Evolutionary conservation across 2,329 filamentous ascomycete genomes (phyloP).

Genomic region (Diaporthe caulivora): DNA sequence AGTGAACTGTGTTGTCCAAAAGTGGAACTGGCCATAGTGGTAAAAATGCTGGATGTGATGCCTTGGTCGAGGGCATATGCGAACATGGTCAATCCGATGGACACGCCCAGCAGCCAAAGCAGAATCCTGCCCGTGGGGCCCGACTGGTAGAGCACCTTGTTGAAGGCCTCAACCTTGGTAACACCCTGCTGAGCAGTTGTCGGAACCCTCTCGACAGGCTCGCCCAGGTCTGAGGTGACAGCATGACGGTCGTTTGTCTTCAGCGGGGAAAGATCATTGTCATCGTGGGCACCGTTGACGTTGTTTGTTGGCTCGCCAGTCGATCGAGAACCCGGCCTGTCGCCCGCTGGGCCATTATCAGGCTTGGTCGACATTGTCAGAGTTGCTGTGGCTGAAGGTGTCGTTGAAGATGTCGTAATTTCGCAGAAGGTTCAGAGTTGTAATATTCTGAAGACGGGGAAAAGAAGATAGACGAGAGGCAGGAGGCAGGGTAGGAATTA

Average conservation of each 20-base stretch:
- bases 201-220: constrained; percentile 15
- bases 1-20: constrained; percentile 50
- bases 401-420: background rate
- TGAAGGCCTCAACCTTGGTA: constrained; percentile 53
- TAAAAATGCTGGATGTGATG: constrained; percentile 50
- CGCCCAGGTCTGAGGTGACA: constrained; percentile 18
- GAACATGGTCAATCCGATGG: constrained; percentile 51
- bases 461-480: background rate
- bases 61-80: constrained; percentile 54
- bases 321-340: constrained; percentile 14
- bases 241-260: constrained; percentile 26
- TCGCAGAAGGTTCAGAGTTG: background rate
- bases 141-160: constrained; percentile 54
- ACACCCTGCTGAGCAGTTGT: constrained; percentile 45
- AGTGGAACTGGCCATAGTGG: constrained; percentile 50
- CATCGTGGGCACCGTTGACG: background rate
- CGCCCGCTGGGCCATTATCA: constrained; percentile 5
- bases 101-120: constrained; percentile 52
- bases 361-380: constrained; percentile 24
- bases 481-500: constrained; percentile 16
- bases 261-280: constrained; percentile 23
- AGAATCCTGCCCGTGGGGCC: constrained; percentile 50
- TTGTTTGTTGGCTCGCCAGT: constrained; percentile 12
- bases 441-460: background rate
- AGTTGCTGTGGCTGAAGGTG: background rate